Percentiles rank a stretch among this genome's conserved stretches.
Conservation (phyloP, 352 stramenopile genomes). For the Aphanomyces stellatus region DNA sequence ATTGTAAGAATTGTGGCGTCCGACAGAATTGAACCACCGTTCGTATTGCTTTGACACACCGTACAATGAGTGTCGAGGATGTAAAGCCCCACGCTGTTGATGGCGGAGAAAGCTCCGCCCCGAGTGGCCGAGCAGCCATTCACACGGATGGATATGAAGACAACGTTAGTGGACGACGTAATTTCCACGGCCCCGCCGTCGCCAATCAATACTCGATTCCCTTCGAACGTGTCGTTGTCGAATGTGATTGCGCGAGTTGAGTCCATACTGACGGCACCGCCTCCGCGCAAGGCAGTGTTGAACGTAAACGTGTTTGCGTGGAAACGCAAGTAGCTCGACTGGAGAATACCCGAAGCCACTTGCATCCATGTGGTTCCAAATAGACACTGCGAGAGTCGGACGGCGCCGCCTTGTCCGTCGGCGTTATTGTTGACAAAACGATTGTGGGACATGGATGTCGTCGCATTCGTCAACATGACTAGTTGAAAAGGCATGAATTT, state of each 20-base stretch:
- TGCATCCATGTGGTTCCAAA: neutral
- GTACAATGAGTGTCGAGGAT: neutral
- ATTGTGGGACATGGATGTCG: too few species aligned
- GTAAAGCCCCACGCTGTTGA: neutral
- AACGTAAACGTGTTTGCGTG: neutral
- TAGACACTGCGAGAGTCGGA: neutral
- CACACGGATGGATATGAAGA: neutral
- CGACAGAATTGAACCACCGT: neutral
- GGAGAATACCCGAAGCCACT: too few species aligned
- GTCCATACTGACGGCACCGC: neutral
- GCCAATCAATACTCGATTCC: too few species aligned
- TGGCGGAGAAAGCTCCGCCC: slow-evolving; percentile 3
- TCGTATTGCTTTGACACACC: neutral
- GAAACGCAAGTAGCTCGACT: too few species aligned
- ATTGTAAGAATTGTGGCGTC: neutral
- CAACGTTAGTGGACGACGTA: too few species aligned
- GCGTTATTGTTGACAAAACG: neutral
- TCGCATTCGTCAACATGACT: too few species aligned
- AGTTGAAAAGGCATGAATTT: too few species aligned
- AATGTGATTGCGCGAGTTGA: neutral
- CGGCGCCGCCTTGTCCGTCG: neutral
- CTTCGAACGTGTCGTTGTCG: neutral
- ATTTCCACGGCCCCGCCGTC: too few species aligned
- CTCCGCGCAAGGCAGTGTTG: neutral
- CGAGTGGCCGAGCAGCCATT: neutral